phyloP scores from a whole-genome alignment of 306 rosid species.

The Quillaja saponaria region DNA sequence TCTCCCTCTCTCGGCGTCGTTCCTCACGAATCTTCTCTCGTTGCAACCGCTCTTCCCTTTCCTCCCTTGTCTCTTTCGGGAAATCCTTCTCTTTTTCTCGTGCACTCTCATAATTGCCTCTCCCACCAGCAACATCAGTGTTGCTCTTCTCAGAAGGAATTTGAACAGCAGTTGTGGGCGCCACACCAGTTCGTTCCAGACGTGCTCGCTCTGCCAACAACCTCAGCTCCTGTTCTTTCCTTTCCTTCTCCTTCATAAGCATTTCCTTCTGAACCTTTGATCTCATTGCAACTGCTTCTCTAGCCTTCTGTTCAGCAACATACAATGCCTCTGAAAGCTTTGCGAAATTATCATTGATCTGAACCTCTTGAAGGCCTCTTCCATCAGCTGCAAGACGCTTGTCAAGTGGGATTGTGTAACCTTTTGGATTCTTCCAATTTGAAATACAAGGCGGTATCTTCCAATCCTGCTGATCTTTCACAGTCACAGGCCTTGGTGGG shows the following conservation, averaged over 20 bases:
- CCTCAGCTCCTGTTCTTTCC: conserved; percentile 78
- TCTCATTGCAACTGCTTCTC: conserved; percentile 89
- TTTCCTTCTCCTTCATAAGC: conserved; percentile 82
- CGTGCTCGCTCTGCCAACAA: conserved; percentile 83
- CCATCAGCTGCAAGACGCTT: conserved; percentile 91
- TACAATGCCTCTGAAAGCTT: conserved; percentile 81
- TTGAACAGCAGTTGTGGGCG: conserved; percentile 46
- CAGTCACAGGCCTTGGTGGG: conserved; percentile 86
- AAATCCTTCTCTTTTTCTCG: conserved; percentile 60
- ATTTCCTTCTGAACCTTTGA: conserved; percentile 89
- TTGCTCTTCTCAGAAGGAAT: conserved; percentile 46
- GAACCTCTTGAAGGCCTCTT: conserved; percentile 87
- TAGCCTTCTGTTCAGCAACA: conserved; percentile 91
- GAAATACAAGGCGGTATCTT: conserved; percentile 92
- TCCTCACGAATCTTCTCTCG: conserved; percentile 90
- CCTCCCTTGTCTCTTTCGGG: conserved; percentile 67
- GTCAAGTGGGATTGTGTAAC: conserved; percentile 86
- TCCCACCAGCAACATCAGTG: conserved; percentile 49
- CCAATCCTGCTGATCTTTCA: conserved; percentile 95
- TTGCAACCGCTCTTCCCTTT: conserved; percentile 61
- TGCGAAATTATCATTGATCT: conserved; percentile 80
- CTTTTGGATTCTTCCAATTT: conserved; percentile 94
- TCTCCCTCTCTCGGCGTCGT: conserved; percentile 81
- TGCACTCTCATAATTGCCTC: conserved; percentile 55
- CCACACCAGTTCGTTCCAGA: conserved; percentile 74